phyloP scores from a whole-genome alignment of 805 yeast genomes.

The Cyberlindnera sargentensis region DNA sequence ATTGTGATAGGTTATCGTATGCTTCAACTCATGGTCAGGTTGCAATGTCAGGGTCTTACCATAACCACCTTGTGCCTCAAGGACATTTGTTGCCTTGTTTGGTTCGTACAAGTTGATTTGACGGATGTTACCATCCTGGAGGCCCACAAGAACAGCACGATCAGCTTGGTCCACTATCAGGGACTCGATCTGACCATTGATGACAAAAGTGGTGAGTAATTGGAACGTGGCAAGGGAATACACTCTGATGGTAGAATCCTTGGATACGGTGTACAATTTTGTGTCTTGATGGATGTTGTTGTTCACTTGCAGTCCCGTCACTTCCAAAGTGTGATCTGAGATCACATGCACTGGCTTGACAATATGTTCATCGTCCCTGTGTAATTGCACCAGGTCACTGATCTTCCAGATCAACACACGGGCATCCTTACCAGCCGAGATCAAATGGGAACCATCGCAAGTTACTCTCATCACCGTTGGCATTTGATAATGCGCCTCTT shows the following conservation, averaged over 20 bases:
- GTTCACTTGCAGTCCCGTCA: constrained; percentile 40
- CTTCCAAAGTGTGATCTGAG: constrained; percentile 47
- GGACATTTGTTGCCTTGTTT: constrained; percentile 20
- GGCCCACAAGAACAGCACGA: constrained; percentile 66
- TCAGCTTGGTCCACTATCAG: constrained; percentile 73
- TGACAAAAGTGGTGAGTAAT: constrained; percentile 65
- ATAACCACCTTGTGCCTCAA: constrained; percentile 25
- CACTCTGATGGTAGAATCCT: constrained; percentile 68
- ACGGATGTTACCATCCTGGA: constrained; percentile 54
- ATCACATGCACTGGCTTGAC: constrained; percentile 53
- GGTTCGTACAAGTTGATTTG: constrained; percentile 43
- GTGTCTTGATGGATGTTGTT: constrained; percentile 53
- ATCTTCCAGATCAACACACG: constrained; percentile 71
- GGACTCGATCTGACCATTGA: constrained; percentile 48
- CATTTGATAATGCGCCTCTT: constrained; percentile 80
- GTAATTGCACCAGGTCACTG: constrained; percentile 43
- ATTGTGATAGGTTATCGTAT: constrained; percentile 48
- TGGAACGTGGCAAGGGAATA: constrained; percentile 43
- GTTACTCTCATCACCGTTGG: constrained; percentile 55
- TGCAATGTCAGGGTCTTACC: constrained; percentile 27
- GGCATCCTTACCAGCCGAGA: constrained; percentile 79
- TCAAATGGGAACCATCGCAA: constrained; percentile 54
- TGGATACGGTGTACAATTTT: constrained; percentile 60
- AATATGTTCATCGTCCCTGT: constrained; percentile 25
- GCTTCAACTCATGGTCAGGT: constrained; percentile 39